These are phyloP conservation scores for Miscanthus lutarioriparius DNA, from an alignment of 176 grass and related monocot species.

Conservation along the genomic window DNA sequence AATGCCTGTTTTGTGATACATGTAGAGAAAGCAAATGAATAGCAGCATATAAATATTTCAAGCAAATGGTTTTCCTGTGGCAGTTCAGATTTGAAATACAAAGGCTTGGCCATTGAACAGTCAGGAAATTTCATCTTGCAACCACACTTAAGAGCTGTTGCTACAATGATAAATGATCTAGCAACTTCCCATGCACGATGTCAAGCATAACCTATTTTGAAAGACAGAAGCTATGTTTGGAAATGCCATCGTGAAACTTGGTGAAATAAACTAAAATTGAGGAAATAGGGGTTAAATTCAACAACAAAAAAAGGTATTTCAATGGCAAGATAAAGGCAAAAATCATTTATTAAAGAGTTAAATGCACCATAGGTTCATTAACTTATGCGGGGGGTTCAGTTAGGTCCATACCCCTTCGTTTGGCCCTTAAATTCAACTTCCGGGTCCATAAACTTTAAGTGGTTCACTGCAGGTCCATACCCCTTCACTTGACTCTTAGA, in stretches of 20 bases:
- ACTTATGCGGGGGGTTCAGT: too few species aligned
- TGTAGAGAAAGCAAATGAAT: background rate
- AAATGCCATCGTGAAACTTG: background rate
- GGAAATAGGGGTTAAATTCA: background rate
- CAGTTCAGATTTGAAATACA: background rate
- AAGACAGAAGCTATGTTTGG: background rate
- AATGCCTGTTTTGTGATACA: background rate
- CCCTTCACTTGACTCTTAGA: too few species aligned
- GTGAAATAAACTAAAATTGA: background rate
- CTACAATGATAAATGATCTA: background rate
- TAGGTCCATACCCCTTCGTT: too few species aligned
- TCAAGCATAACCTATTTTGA: background rate
- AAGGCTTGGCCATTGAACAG: background rate
- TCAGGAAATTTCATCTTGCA: background rate
- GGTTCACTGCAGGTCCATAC: too few species aligned
- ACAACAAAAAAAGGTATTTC: background rate
- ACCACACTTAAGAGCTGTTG: background rate
- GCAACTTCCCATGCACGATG: background rate
- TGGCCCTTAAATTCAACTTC: too few species aligned
- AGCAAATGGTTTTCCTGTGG: background rate
- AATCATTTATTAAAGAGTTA: background rate
- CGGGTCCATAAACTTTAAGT: too few species aligned
- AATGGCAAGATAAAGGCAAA: background rate
- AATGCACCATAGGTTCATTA: too few species aligned
- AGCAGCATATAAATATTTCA: background rate